A percentile compares a stretch with the other conserved stretches of the same genome.
phyloP scores from a whole-genome alignment of 2,329 filamentous ascomycete species.

The Phoma sp. region DNA sequence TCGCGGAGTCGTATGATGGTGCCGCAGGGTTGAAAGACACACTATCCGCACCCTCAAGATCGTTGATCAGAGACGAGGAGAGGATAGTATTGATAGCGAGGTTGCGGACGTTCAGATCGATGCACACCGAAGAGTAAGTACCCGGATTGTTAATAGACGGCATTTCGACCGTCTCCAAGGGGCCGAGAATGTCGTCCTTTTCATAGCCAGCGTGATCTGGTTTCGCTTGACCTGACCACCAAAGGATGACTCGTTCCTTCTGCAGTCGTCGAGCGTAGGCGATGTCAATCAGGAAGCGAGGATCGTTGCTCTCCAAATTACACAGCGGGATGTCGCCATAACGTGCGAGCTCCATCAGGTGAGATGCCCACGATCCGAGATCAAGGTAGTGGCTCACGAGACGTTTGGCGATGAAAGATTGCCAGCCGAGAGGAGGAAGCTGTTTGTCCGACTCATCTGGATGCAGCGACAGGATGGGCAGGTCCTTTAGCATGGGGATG shows the following conservation, averaged over 20 bases:
- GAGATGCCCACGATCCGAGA: slow-evolving; percentile 89
- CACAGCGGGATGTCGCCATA: slow-evolving; percentile 96
- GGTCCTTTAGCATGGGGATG: slow-evolving; percentile 81
- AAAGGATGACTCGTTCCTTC: slow-evolving; percentile 90
- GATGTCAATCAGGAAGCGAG: slow-evolving; percentile 92
- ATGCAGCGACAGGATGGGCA: slow-evolving; percentile 82
- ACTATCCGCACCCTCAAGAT: slow-evolving; percentile 88
- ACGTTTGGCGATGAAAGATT: slow-evolving; percentile 83
- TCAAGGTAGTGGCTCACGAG: slow-evolving; percentile 90
- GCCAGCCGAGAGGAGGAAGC: slow-evolving; percentile 92
- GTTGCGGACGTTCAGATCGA: slow-evolving; percentile 92
- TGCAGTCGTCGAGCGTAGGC: slow-evolving; percentile 91
- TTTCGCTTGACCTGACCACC: slow-evolving; percentile 89
- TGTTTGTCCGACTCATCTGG: slow-evolving; percentile 85
- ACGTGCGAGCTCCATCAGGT: slow-evolving; percentile 84
- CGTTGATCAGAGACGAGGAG: slow-evolving; percentile 95
- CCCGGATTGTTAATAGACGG: slow-evolving; percentile 91
- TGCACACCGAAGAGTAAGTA: slow-evolving; percentile 94
- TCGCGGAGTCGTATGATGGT: slow-evolving; percentile 64
- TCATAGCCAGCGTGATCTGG: slow-evolving; percentile 98
- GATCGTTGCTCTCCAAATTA: slow-evolving; percentile 93
- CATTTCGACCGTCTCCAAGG: slow-evolving; percentile 88
- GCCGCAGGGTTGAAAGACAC: slow-evolving; percentile 83
- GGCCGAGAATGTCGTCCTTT: slow-evolving; percentile 83
- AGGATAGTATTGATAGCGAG: slow-evolving; percentile 97